Evolutionary conservation across 495 filamentous ascomycete genomes (phyloP).

Genomic region (Hyaloscypha hepaticicola): DNA sequence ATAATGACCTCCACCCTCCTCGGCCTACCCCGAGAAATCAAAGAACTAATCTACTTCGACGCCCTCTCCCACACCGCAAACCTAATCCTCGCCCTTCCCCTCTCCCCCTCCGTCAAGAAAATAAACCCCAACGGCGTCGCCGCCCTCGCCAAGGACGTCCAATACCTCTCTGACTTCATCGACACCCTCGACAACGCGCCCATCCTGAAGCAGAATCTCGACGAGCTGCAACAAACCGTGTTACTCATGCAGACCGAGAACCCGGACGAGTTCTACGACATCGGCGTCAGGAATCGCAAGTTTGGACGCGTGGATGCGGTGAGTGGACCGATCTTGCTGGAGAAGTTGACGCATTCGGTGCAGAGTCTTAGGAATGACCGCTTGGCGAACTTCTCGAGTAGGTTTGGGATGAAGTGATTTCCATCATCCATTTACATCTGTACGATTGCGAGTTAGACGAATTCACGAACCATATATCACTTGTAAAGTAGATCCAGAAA

Average conservation of each 20-base stretch:
- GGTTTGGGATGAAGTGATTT: constrained; percentile 64
- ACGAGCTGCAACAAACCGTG: constrained; percentile 87
- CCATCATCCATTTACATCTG: neutral
- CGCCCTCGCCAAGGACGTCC: constrained; percentile 77
- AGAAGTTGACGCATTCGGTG: constrained; percentile 76
- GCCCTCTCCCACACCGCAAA: constrained; percentile 87
- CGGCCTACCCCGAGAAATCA: constrained; percentile 89
- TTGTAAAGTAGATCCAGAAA: neutral
- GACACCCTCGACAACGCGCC: constrained; percentile 71
- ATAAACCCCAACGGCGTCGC: constrained; percentile 86
- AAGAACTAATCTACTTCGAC: constrained; percentile 96
- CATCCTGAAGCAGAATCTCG: constrained; percentile 80
- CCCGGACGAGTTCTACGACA: constrained; percentile 92
- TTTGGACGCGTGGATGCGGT: constrained; percentile 89
- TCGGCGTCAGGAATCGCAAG: constrained; percentile 80
- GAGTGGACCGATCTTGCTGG: constrained; percentile 79
- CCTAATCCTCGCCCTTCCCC: constrained; percentile 82
- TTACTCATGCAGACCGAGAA: constrained; percentile 79
- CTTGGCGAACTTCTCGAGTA: constrained; percentile 65
- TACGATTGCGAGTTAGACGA: too few species aligned
- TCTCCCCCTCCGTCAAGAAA: constrained; percentile 72
- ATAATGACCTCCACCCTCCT: constrained; percentile 95
- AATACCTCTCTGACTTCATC: constrained; percentile 82
- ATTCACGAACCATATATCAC: too few species aligned
- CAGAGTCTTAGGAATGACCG: constrained; percentile 60